Base-by-base conservation (phyloP, 2,329 filamentous ascomycete species). In the Penicillium sp. region DNA sequence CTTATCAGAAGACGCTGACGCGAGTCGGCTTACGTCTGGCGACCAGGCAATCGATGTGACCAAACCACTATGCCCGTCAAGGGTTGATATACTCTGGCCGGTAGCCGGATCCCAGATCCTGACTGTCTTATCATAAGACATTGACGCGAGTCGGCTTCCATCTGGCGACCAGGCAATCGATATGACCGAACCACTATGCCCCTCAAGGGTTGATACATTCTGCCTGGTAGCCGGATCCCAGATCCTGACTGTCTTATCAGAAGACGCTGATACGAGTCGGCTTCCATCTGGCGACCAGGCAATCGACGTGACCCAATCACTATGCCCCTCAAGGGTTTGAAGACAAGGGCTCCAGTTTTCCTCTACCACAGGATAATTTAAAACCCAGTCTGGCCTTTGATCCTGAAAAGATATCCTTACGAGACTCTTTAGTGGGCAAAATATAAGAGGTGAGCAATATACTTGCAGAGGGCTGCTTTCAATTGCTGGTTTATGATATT, bases 401-500 rank as follows among this genome's bases (percentile, higher is more conserved):
- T 46, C 16, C 8, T 31, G 23, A 11, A 33, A 52, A 4, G 16
- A 40, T 14, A 2, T 33, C 36, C 39, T 54, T 0, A 19, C 49
- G 6, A 52, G 3, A 13, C 53, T 59, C 2, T 16, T 11, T 1
- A n/a, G 18, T 2, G 67, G 71, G 34, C 61, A 64, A 42, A 74
- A 74, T 42, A 55, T 58, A n/a, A 52, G 60, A 28, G 18, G 65
- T 16, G 55, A 70, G 24, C 28, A 51, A 48, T 73, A 72, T 8
- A 67, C 48, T 55, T 73, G 70, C 19, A 67, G 33, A 64, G 69
- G 24, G 53, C 54, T 1, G 78, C 13, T 47, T 13, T 53, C 34
- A n/a, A 52, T 52, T 24, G 14, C 18, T 16, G 50, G 28, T 47
- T 28, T 51, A 21, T 31, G 19, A 19, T 52, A 24, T n/a, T 45